Evolutionary conservation across 768 basidiomycete genomes (phyloP), one percentile per base, ranked within the genome.

Genomic region (Suillus paluster): DNA sequence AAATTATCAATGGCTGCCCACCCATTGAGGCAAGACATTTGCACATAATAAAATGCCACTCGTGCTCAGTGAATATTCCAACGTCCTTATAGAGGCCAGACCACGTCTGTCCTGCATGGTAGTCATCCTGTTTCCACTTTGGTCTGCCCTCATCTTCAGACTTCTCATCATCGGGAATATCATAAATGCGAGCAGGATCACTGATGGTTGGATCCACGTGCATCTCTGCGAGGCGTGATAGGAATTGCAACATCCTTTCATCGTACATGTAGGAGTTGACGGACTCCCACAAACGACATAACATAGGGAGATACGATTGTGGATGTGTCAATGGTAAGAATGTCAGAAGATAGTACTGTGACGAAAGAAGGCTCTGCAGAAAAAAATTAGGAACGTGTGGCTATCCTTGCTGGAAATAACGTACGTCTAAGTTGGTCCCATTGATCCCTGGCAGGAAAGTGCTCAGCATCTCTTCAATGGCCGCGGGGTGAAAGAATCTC

Each of bases 251-350:
- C 86, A 94, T 93, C 73, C 94, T 84, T 70, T 94, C 94, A 80
- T 95, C 94, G 78, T 88, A 95, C 75, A 89, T 84, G 73, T 92
- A 92, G 61, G 92, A 93, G 78, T 95, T 94, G 70, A 96, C 80
- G 14, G 92, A 90, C 75, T 92, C 89, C 92, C 94, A 96, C 50
- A 94, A 70, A 58, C 90, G 87, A 78, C 95, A 92, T 58, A 95
- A 81, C 84, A 91, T 90, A 57, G 86, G 90, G 58, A 87, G 82
- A 80, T 95, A 95, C 49, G 85, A 84, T 77, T 94, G 91, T 36
- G 93, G 93, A 71, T 95, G 93, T 7, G 86, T 85, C 62, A 91
- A 80, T 3, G 95, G 95, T 54, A 97, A 82, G 77, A 95, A 96
- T 39, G 91, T 91, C 66, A 90, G 82, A 69, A 95, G 79, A 76